Conservation (phyloP, 2,329 filamentous ascomycete species). For the Akanthomyces dipterigenus region DNA sequence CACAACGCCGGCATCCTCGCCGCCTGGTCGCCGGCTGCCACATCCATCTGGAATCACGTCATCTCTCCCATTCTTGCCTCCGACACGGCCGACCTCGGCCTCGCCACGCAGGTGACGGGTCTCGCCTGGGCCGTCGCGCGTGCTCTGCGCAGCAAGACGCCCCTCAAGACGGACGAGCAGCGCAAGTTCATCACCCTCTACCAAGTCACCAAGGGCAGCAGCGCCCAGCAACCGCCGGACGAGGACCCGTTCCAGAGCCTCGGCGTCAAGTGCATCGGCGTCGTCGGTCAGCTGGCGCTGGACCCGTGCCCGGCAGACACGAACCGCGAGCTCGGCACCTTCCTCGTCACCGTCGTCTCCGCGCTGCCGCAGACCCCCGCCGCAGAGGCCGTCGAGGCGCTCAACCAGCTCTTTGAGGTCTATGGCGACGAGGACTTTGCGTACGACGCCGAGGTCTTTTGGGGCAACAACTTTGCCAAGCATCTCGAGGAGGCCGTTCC, state of each 20-base stretch:
- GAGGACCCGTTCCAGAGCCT: constrained; percentile 55
- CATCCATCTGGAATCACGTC: constrained; percentile 50
- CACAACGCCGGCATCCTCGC: constrained; percentile 44
- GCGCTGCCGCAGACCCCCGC: constrained; percentile 44
- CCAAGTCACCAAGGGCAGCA: constrained; percentile 43
- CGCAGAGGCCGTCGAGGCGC: constrained; percentile 55
- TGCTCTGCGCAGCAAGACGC: constrained; percentile 40
- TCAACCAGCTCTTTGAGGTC: constrained; percentile 62
- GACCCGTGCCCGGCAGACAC: constrained; percentile 44
- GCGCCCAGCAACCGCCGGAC: constrained; percentile 17
- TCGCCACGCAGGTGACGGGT: constrained; percentile 58
- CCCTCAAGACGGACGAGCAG: constrained; percentile 47
- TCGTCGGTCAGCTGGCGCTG: constrained; percentile 56
- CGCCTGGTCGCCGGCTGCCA: constrained; percentile 48
- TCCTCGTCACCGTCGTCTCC: constrained; percentile 50
- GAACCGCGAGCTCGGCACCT: constrained; percentile 58
- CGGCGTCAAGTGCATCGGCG: constrained; percentile 60
- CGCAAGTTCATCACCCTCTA: constrained; percentile 60
- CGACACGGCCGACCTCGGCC: constrained; percentile 54
- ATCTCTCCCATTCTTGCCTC: constrained; percentile 51
- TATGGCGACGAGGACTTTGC: constrained; percentile 54
- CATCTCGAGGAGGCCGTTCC: constrained; percentile 49
- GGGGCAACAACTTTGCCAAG: constrained; percentile 52
- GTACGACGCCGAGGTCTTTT: constrained; percentile 58
- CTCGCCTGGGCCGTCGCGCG: constrained; percentile 60